Evolutionary conservation across 192 early-diverging fungal species (phyloP), one percentile per base, ranked within the genome.

Genomic region (Coemansia sp.): DNA sequence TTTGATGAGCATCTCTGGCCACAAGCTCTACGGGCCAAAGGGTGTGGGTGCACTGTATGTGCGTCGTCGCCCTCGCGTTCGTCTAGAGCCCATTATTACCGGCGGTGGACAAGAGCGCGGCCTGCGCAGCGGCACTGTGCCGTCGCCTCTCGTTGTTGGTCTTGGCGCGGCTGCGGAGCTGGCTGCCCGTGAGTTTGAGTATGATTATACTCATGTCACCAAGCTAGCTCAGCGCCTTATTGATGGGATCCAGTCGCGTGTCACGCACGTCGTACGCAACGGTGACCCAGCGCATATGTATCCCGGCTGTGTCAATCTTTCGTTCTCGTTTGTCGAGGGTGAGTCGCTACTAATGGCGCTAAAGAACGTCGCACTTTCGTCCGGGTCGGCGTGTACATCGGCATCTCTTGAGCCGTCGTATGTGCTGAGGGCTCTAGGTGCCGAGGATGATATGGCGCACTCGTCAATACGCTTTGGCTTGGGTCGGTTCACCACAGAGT

Each of bases 11-110:
- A 95, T 98, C 52, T 94, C 93, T 34, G 97, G 97, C 11, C 97
- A 98, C 86, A 98, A 98, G 85, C 76, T 98, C 46, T 98, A 98
- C 70, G 97, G 96, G n/a, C 97, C 97, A 62, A 97, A 97, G 78
- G 97, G 97, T 20, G 88, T 98, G 47, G 97, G 97, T 33, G 95
- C 95, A 1, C 75, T 97, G 10, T 98, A 96, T 70, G 95, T 97
- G 33, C 91, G 97, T 47, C 88, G 97, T 51, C 86, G 96, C 55
- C 97, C 97, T 27, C 88, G 97, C 63, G 97, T 98, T 33, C 89
- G 97, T 63, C 79, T 98, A 36, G 94, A 96, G 70, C 92, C 97
- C 15, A 86, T 97, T 57, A 88, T 94, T 71, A 91, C 90, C 27
- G 97, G 97, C 44, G 97, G 97, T 75, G 97, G 97, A 9, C 97